These are phyloP conservation scores for Carex cristatella DNA, from an alignment of 176 grass and related monocot genomes.

Conservation along the genomic window DNA sequence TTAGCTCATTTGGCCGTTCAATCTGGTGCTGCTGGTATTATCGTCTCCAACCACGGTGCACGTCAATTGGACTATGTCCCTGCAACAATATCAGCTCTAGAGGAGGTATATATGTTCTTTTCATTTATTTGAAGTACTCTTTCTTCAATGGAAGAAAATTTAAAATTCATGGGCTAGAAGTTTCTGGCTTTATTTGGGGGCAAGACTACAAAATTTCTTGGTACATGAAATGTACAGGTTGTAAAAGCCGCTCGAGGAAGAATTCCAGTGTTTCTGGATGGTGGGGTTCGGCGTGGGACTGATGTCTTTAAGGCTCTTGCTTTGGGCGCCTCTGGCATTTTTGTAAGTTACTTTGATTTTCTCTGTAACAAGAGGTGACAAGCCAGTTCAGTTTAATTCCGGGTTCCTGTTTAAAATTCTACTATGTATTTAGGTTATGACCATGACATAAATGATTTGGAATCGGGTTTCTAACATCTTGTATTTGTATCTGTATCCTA, in stretches of 20 bases:
- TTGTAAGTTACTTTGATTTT: constrained; percentile 43
- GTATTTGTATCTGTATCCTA: neutral
- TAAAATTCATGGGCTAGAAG: neutral
- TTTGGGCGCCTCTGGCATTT: constrained; percentile 79
- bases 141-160: neutral
- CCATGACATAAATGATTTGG: neutral
- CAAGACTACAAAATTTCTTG: neutral
- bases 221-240: constrained; percentile 37
- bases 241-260: constrained; percentile 64
- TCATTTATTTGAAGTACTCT: neutral
- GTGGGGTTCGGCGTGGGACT: constrained; percentile 85
- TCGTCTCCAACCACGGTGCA: constrained; percentile 87
- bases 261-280: constrained; percentile 88
- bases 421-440: neutral
- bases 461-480: neutral
- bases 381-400: neutral
- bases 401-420: neutral
- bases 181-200: neutral
- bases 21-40: constrained; percentile 77
- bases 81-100: constrained; percentile 77
- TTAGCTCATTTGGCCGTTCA: constrained; percentile 74
- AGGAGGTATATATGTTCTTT: constrained; percentile 38
- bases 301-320: constrained; percentile 98
- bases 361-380: neutral
- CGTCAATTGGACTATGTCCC: constrained; percentile 90